These are phyloP conservation scores for Linnemannia elongata DNA, from an alignment of 192 early-diverging fungal genomes.

Conservation along the genomic window DNA sequence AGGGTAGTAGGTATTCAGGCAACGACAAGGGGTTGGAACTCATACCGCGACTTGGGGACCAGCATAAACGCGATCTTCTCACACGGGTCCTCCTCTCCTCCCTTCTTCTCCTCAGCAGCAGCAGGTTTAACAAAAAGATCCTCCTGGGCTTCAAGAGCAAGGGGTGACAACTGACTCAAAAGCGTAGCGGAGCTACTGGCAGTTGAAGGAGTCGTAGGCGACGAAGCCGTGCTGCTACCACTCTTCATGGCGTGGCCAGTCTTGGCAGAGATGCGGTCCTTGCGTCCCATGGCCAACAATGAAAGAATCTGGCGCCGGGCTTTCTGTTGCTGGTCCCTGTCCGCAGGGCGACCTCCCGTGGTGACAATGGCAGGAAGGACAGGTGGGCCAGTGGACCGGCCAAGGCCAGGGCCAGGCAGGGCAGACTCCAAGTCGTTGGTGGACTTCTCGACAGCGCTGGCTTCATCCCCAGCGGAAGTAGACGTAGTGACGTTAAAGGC, in stretches of 20 bases:
- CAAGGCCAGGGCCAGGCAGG: background rate
- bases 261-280: conserved; percentile 37
- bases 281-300: conserved; percentile 33
- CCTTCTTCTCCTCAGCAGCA: background rate
- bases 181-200: background rate
- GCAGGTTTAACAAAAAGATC: background rate
- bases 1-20: background rate
- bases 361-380: background rate
- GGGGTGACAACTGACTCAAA: conserved; percentile 17
- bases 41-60: conserved; percentile 54
- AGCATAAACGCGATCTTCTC: conserved; percentile 51
- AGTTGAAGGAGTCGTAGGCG: background rate
- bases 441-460: background rate
- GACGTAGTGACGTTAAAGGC: background rate
- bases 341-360: background rate
- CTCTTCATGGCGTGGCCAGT: conserved; percentile 14
- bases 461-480: background rate
- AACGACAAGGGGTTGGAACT: conserved; percentile 46
- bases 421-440: background rate
- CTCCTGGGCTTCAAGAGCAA: conserved; percentile 36
- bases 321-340: conserved; percentile 17
- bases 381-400: background rate
- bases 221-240: background rate
- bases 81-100: conserved; percentile 12
- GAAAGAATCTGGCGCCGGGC: conserved; percentile 33